Percentiles rank a stretch among this genome's conserved stretches.
Conservation (phyloP, 2,329 filamentous ascomycete genomes). For the Alternaria infectoria region DNA sequence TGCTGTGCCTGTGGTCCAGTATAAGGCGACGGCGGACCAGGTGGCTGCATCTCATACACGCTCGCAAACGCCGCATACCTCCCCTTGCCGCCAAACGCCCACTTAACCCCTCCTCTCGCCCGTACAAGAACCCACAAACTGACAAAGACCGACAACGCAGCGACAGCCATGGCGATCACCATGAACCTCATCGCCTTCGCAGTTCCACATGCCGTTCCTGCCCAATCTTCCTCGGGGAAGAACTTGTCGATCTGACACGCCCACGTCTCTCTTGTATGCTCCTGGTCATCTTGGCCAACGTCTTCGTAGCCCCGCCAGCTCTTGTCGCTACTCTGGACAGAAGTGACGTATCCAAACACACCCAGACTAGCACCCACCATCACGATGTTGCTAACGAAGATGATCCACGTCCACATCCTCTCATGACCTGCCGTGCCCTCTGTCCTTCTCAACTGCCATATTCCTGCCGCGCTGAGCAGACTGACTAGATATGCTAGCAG, state of each 20-base stretch:
- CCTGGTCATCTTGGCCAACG: conserved; percentile 13
- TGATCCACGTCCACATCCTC: conserved; percentile 34
- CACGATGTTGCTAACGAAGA: conserved; percentile 23
- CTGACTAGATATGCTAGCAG: conserved; percentile 23
- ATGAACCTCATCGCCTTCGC: conserved; percentile 33
- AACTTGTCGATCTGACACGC: conserved; percentile 31
- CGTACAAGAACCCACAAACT: conserved; percentile 28
- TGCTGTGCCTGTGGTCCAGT: neutral
- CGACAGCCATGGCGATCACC: conserved; percentile 30
- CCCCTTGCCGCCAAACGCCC: conserved; percentile 35
- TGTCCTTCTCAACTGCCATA: conserved; percentile 39
- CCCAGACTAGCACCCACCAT: conserved; percentile 24
- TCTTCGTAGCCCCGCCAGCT: conserved; percentile 28
- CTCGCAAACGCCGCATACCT: conserved; percentile 37
- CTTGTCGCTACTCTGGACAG: conserved; percentile 19
- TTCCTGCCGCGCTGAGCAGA: conserved; percentile 27
- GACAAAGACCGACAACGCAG: conserved; percentile 22
- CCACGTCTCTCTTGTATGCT: conserved; percentile 37
- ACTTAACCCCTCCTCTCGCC: conserved; percentile 34
- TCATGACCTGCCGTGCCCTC: conserved; percentile 31
- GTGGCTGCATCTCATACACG: conserved; percentile 30
- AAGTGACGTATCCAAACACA: conserved; percentile 29
- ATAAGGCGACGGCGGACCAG: neutral
- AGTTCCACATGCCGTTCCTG: conserved; percentile 30
- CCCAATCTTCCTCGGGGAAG: conserved; percentile 28